Base-by-base conservation (phyloP, 1,139 yeast genomes). In the Pichia terricola region DNA sequence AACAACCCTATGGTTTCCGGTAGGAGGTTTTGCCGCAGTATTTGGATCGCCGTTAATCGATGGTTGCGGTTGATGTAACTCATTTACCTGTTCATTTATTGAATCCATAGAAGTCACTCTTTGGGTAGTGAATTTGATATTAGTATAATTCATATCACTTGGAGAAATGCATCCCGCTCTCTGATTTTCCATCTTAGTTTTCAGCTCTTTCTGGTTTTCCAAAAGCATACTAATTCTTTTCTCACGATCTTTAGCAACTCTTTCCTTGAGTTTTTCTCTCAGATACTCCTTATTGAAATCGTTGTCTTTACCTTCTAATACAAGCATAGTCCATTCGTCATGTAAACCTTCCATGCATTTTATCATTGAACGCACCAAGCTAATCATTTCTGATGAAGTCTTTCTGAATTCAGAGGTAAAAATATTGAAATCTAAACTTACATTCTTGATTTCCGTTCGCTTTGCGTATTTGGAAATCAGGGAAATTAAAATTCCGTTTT, bases 401-500 rank as follows among this genome's bases (percentile, higher is more conserved):
- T 55, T 57, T 26, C 53, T 48, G 40, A 74, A 64, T 41, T 74
- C 79, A n/a, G 44, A 16, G 57, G 49, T 4, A 72, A 56, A 39
- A 58, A 65, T 40, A 25, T 34, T 35, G 10, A 33, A 44, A 32
- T 47, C 50, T 11, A 40, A 27, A 22, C 26, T 40, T 4, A 45
- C 3, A 34, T 47, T 41, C 37, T 41, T 47, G 41, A 70, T 69
- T 3, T 66, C 54, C 67, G 51, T 64, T 34, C 70, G 71, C 39
- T 79, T 64, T 2, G 78, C 63, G 35, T 72, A 67, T 45, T 75
- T 66, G 0, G 78, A 66, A 35, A 77, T 63, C 6, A 69, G 68
- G 7, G 81, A 76, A 35, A 77, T 61, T 27, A 78, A 56, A 22
- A 73, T 66, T 10, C 77, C 77, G 52, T 75, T 78, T 50, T 72